These are phyloP conservation scores for Podospora pseudocomata DNA, from an alignment of 495 filamentous ascomycete species.

Conservation along the genomic window DNA sequence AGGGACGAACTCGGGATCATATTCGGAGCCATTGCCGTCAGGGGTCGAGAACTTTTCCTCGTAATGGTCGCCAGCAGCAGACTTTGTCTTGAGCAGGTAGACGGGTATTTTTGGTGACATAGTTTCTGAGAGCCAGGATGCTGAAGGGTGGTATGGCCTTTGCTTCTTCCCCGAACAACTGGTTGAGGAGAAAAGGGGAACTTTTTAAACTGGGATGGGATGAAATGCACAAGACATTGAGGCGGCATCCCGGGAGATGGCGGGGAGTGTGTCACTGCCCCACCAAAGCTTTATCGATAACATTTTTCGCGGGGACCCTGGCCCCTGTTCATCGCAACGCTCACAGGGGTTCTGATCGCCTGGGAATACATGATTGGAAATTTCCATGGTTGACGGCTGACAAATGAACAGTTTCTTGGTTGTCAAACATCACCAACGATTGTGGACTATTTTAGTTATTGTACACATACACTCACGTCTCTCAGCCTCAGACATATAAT, in stretches of 20 bases:
- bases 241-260: background rate
- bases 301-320: slow-evolving; percentile 6
- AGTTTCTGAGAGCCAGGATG: background rate
- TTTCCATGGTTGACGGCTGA: background rate
- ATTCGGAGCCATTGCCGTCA: slow-evolving; percentile 38
- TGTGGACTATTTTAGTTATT: background rate
- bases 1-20: slow-evolving; percentile 71
- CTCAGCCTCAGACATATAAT: slow-evolving; percentile 17
- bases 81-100: slow-evolving; percentile 84
- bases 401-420: background rate
- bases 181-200: background rate
- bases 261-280: background rate
- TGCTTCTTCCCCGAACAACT: background rate
- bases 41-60: slow-evolving; percentile 61
- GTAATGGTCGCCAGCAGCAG: slow-evolving; percentile 73
- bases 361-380: slow-evolving; percentile 8
- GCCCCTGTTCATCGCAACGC: slow-evolving; percentile 4
- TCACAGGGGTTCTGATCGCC: background rate
- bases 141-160: background rate
- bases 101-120: slow-evolving; percentile 49
- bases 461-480: background rate
- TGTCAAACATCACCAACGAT: background rate
- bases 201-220: background rate
- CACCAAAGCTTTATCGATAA: slow-evolving; percentile 38
- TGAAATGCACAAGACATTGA: background rate